A percentile compares a stretch with the other conserved stretches of the same genome.
Evolutionary conservation across 139 green algal genomes (phyloP).

Genomic region (Monoraphidium neglectum): DNA sequence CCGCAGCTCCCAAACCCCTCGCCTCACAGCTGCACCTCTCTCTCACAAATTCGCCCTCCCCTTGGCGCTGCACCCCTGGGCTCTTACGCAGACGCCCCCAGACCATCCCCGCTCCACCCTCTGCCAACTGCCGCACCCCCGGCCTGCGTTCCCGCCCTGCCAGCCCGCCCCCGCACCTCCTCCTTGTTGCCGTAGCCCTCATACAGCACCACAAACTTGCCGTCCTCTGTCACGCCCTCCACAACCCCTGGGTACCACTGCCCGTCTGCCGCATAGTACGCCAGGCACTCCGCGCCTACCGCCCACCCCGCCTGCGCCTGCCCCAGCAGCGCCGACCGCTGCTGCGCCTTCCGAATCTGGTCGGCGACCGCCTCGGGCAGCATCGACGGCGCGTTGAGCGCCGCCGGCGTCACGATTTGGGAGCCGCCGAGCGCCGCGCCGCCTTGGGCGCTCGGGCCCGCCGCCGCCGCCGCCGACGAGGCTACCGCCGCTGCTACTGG

Average conservation of each 20-base stretch:
- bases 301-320: slow-evolving; percentile 77
- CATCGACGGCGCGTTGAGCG: slow-evolving; percentile 43
- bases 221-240: slow-evolving; percentile 40
- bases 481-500: not conserved
- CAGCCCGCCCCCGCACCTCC: slow-evolving; percentile 47
- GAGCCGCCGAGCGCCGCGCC: not conserved
- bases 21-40: too few species aligned
- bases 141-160: not conserved
- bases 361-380: slow-evolving; percentile 72
- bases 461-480: too few species aligned
- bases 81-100: too few species aligned
- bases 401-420: slow-evolving; percentile 33
- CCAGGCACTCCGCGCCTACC: slow-evolving; percentile 68
- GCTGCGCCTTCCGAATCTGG: slow-evolving; percentile 76
- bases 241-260: slow-evolving; percentile 52
- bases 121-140: too few species aligned
- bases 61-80: too few species aligned
- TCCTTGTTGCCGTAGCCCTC: slow-evolving; percentile 71
- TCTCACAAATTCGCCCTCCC: too few species aligned
- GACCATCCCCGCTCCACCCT: too few species aligned
- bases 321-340: slow-evolving; percentile 59
- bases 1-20: too few species aligned
- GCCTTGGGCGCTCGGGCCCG: not conserved
- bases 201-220: slow-evolving; percentile 79
- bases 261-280: slow-evolving; percentile 60